A percentile compares a stretch with the other conserved stretches of the same genome.
These are phyloP conservation scores for Cercospora nicotianae DNA, from an alignment of 2,329 filamentous ascomycete species.

Conservation along the genomic window DNA sequence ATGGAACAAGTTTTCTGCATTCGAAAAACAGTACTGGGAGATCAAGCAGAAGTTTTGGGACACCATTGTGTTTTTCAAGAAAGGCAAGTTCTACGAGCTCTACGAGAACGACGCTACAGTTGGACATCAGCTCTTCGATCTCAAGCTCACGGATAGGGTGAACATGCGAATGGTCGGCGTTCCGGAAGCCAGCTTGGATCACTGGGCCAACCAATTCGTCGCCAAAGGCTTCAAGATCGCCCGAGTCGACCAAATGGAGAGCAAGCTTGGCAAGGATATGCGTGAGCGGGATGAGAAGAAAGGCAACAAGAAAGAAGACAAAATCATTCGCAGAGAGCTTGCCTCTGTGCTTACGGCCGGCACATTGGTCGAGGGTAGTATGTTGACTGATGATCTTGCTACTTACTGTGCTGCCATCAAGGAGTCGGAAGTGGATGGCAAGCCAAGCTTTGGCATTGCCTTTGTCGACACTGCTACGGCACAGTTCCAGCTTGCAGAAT, in stretches of 20 bases:
- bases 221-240: conserved; percentile 98
- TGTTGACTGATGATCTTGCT: conserved; percentile 97
- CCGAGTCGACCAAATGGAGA: conserved; percentile 94
- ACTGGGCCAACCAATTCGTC: conserved; percentile 98
- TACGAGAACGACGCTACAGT: conserved; percentile 98
- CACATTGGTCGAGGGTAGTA: conserved; percentile 90
- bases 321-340: conserved; percentile 88
- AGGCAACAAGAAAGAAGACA: conserved; percentile 72
- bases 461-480: conserved; percentile 96
- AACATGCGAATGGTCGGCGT: conserved; percentile 99
- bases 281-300: conserved; percentile 71
- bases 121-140: conserved; percentile 92
- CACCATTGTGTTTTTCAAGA: conserved; percentile 98
- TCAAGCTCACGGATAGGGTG: conserved; percentile 95
- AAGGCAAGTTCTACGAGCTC: conserved; percentile 98
- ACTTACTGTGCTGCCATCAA: conserved; percentile 97
- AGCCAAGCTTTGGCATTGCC: conserved; percentile 83
- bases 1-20: conserved; percentile 82
- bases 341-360: conserved; percentile 88
- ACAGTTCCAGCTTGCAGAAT: conserved; percentile 90
- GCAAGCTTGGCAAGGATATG: conserved; percentile 95
- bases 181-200: conserved; percentile 88
- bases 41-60: conserved; percentile 99
- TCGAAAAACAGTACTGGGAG: conserved; percentile 98
- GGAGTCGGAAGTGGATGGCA: conserved; percentile 62